phyloP scores from a whole-genome alignment of 257 asterid species.

The Nicotiana undulata region DNA sequence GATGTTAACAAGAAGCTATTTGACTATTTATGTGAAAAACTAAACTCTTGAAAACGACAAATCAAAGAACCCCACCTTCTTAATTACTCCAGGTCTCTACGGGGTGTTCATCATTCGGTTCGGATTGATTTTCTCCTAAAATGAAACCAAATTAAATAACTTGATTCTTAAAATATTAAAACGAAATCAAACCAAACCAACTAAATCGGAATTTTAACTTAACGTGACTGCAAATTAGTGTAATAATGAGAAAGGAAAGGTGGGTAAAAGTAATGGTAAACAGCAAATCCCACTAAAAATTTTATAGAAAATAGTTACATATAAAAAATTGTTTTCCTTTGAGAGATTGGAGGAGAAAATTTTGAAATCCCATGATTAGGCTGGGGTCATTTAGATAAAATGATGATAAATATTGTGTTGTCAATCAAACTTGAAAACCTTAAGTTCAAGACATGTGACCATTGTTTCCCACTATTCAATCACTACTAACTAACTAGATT shows the following conservation, averaged over 20 bases:
- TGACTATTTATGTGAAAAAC: not conserved
- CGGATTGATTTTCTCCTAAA: no score
- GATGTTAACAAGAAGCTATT: not conserved
- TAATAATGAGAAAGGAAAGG: not conserved
- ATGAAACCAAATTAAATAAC: no score
- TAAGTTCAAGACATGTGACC: not conserved
- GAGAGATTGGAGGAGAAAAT: not conserved
- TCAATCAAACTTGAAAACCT: not conserved
- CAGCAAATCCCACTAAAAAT: not conserved
- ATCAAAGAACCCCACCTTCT: not conserved
- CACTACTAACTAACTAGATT: constrained; percentile 14
- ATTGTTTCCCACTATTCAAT: constrained; percentile 5
- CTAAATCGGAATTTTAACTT: no score
- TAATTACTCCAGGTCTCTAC: no score
- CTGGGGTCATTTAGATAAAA: not conserved
- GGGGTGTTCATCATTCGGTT: no score
- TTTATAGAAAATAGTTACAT: not conserved
- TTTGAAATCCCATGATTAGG: not conserved
- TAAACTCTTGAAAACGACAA: not conserved
- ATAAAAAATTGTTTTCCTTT: not conserved
- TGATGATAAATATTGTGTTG: not conserved
- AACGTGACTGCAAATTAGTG: not conserved
- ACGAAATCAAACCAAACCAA: no score
- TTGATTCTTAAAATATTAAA: no score
- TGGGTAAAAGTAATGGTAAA: constrained; percentile 1